Evolutionary conservation across 805 yeast genomes (phyloP).

Genomic region (Clavispora fructus): DNA sequence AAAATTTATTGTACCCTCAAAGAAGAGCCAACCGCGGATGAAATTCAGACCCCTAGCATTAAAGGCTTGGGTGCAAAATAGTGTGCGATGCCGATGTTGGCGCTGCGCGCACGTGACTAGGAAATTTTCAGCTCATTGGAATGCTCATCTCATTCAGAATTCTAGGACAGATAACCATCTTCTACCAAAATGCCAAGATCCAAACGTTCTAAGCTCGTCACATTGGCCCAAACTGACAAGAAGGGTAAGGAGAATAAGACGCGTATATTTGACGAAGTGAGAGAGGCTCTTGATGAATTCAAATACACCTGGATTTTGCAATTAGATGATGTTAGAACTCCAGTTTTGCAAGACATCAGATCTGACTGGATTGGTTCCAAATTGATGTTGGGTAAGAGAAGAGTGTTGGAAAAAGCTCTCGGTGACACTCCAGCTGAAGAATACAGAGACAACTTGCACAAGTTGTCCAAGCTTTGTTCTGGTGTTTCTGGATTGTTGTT

Average conservation of each 20-base stretch:
- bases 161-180: not conserved
- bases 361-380: conserved; percentile 90
- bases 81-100: not conserved
- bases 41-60: not conserved
- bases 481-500: conserved; percentile 88
- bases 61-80: not conserved
- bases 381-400: conserved; percentile 84
- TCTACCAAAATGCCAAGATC: conserved; percentile 79
- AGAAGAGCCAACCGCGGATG: not conserved
- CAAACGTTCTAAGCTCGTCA: conserved; percentile 91
- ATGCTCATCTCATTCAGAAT: conserved; percentile 2
- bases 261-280: conserved; percentile 84
- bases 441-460: conserved; percentile 76
- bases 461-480: conserved; percentile 54
- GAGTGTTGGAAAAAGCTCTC: conserved; percentile 87
- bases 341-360: conserved; percentile 90
- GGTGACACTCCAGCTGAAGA: conserved; percentile 88
- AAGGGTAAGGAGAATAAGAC: conserved; percentile 92
- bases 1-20: conserved; percentile 1
- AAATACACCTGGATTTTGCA: conserved; percentile 80
- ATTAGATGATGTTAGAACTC: conserved; percentile 91
- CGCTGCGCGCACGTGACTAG: conserved; percentile 3
- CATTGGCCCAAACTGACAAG: conserved; percentile 93
- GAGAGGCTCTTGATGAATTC: conserved; percentile 71
- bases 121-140: conserved; percentile 3